These are phyloP conservation scores for Endothia cerciana DNA, from an alignment of 2,329 filamentous ascomycete genomes.

Conservation along the genomic window DNA sequence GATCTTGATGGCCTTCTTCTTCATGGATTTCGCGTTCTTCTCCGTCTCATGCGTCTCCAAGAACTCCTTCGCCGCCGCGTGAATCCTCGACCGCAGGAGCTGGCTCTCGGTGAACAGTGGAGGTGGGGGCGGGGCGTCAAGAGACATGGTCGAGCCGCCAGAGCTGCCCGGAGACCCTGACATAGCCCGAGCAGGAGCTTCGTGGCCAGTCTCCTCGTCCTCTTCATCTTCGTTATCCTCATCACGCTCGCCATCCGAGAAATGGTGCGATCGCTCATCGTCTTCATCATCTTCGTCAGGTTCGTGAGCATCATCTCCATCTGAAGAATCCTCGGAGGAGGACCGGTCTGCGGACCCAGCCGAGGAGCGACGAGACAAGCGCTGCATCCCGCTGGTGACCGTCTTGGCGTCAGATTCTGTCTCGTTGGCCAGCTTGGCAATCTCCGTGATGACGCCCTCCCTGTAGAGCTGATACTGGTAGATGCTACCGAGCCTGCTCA, in stretches of 20 bases:
- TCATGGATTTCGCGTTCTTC: constrained; percentile 71
- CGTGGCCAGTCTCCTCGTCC: constrained; percentile 54
- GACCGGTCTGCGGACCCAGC: constrained; percentile 33
- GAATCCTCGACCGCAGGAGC: constrained; percentile 74
- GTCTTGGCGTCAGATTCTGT: constrained; percentile 40
- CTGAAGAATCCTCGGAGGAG: constrained; percentile 33
- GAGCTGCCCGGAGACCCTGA: constrained; percentile 71
- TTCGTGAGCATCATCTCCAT: constrained; percentile 56
- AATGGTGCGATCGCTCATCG: constrained; percentile 43
- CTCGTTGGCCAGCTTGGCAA: constrained; percentile 73
- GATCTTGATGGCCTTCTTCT: constrained; percentile 77
- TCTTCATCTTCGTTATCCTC: constrained; percentile 58
- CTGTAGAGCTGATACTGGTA: constrained; percentile 97
- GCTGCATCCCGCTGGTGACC: constrained; percentile 32
- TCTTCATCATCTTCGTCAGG: constrained; percentile 53
- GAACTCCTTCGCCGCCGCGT: constrained; percentile 78
- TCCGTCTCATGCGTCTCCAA: constrained; percentile 81
- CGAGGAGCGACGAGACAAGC: constrained; percentile 37
- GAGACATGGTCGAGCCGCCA: constrained; percentile 66
- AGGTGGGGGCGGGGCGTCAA: constrained; percentile 58
- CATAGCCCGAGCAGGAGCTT: constrained; percentile 56
- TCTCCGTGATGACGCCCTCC: constrained; percentile 92
- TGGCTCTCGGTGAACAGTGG: constrained; percentile 49
- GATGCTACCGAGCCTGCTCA: constrained; percentile 81
- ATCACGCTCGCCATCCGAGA: constrained; percentile 46